Percentiles rank a stretch among this genome's conserved stretches.
These are phyloP conservation scores for Gardenia jasminoides DNA, from an alignment of 257 asterid species.

Conservation along the genomic window DNA sequence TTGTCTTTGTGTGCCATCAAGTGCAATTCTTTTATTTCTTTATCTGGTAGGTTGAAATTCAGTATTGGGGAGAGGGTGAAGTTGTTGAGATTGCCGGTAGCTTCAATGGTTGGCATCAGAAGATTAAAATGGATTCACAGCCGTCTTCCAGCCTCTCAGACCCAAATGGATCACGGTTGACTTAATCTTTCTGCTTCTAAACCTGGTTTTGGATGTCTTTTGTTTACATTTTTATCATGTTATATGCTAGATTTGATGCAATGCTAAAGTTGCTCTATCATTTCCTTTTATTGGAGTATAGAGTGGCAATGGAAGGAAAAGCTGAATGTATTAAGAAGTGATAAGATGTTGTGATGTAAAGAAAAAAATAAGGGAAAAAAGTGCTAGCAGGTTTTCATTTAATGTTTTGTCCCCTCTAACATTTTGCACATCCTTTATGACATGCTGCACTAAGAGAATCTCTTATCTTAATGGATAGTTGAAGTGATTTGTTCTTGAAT, in stretches of 20 bases:
- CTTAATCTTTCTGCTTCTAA: background rate
- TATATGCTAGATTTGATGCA: constrained; percentile 5
- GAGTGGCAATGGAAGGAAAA: background rate
- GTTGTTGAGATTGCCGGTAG: constrained; percentile 85
- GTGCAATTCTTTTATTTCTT: constrained; percentile 22
- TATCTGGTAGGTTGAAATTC: constrained; percentile 67
- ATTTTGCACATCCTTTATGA: background rate
- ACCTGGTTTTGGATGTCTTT: background rate
- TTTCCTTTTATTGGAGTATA: background rate
- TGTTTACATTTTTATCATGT: background rate
- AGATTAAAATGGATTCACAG: constrained; percentile 54
- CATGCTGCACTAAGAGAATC: background rate
- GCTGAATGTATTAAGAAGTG: background rate
- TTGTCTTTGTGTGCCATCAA: background rate
- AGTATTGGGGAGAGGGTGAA: constrained; percentile 64
- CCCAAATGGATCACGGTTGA: constrained; percentile 44
- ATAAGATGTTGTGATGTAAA: background rate
- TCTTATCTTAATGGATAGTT: background rate
- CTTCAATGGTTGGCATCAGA: constrained; percentile 92
- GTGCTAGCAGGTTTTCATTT: background rate
- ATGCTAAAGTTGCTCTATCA: background rate
- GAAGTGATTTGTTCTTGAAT: background rate
- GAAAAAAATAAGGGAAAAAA: too few species aligned
- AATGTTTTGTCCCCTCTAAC: background rate
- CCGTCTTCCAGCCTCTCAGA: constrained; percentile 36